Conservation (phyloP, 768 basidiomycete species). For the Strobilomyces echinocephalus region DNA sequence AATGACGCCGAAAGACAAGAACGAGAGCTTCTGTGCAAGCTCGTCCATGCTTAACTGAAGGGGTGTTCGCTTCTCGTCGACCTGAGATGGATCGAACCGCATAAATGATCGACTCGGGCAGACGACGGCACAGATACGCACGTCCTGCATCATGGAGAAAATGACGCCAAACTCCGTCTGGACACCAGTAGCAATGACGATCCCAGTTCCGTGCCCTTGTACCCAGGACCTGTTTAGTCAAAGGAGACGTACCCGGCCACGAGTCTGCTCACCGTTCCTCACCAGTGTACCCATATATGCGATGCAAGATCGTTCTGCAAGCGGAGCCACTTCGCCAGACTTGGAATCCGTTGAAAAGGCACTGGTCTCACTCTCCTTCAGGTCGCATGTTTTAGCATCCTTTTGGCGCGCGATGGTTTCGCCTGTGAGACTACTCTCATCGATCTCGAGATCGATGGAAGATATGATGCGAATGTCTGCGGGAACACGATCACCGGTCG, state of each 20-base stretch:
- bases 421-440: slow-evolving; percentile 93
- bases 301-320: slow-evolving; percentile 83
- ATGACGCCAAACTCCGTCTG: slow-evolving; percentile 95
- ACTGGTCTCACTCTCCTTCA: slow-evolving; percentile 26
- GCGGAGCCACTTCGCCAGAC: slow-evolving; percentile 41
- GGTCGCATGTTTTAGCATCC: slow-evolving; percentile 49
- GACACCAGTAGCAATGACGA: slow-evolving; percentile 81
- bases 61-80: slow-evolving; percentile 89
- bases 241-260: not conserved
- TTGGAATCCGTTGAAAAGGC: slow-evolving; percentile 30
- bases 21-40: slow-evolving; percentile 85
- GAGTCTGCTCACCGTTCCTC: slow-evolving; percentile 58
- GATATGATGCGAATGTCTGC: slow-evolving; percentile 83
- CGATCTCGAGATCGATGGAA: slow-evolving; percentile 86
- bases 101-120: not conserved
- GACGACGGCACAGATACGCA: slow-evolving; percentile 29
- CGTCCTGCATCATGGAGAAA: slow-evolving; percentile 98
- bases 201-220: slow-evolving; percentile 72
- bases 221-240: not conserved
- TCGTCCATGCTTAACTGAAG: slow-evolving; percentile 95
- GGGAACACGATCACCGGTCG: slow-evolving; percentile 89
- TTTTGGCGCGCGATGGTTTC: slow-evolving; percentile 84
- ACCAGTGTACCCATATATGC: slow-evolving; percentile 97
- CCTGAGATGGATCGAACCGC: slow-evolving; percentile 24
- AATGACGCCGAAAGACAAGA: slow-evolving; percentile 90